Conservation (phyloP, 1,284 basidiomycete genomes). For the Sporisorium iseilematis-ciliati region DNA sequence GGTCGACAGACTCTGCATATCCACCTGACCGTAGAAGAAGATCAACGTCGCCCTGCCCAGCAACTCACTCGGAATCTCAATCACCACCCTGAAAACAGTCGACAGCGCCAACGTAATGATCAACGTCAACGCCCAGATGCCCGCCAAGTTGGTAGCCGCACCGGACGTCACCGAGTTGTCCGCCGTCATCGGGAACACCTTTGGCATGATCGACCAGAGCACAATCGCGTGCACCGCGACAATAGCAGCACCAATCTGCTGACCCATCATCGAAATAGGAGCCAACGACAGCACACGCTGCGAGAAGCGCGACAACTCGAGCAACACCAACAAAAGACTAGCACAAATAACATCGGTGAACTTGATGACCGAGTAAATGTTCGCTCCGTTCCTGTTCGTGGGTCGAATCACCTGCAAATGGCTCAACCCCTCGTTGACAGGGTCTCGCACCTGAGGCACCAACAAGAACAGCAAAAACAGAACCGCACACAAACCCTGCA, state of each 20-base stretch:
- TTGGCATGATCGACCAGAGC: conserved; percentile 47
- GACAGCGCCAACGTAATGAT: conserved; percentile 37
- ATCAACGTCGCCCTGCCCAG: conserved; percentile 45
- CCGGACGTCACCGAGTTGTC: conserved; percentile 19
- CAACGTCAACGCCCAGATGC: conserved; percentile 47
- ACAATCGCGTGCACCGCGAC: conserved; percentile 41
- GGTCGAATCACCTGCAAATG: conserved; percentile 42
- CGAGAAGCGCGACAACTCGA: conserved; percentile 28
- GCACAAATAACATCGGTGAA: conserved; percentile 45
- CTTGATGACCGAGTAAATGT: conserved; percentile 40
- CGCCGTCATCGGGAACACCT: conserved; percentile 41
- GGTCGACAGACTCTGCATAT: conserved; percentile 33
- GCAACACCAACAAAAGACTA: conserved; percentile 23
- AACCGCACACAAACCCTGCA: conserved; percentile 25
- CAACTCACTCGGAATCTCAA: conserved; percentile 48
- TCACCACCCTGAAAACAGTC: conserved; percentile 24
- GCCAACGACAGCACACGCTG: conserved; percentile 21
- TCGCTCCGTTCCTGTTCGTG: conserved; percentile 20
- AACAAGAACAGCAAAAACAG: conserved; percentile 36
- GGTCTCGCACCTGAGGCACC: conserved; percentile 36
- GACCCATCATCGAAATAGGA: conserved; percentile 44
- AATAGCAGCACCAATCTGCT: conserved; percentile 42
- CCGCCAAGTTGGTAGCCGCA: conserved; percentile 34
- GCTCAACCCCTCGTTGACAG: conserved; percentile 27
- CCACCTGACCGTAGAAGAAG: conserved; percentile 48